Percentiles rank a stretch among this genome's conserved stretches.
phyloP scores from a whole-genome alignment of 2,329 filamentous ascomycete species.

The Stagonosporopsis vannaccii region DNA sequence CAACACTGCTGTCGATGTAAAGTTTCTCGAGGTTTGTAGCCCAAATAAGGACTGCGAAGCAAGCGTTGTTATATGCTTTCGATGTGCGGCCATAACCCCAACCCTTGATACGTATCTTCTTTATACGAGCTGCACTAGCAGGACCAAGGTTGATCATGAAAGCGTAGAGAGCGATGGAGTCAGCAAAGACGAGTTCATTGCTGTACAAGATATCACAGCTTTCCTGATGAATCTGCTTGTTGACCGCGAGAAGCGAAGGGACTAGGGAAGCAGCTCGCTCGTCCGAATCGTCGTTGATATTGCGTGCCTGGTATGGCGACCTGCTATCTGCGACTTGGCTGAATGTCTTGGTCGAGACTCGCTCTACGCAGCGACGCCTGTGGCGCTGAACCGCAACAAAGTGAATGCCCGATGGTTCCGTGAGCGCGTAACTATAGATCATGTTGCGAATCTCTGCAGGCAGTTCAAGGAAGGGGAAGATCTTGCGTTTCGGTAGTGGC shows the following conservation, averaged over 20 bases:
- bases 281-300: constrained; percentile 14
- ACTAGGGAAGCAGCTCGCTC: constrained; percentile 21
- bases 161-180: constrained; percentile 39
- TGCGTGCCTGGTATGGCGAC: constrained; percentile 6
- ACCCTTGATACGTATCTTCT: constrained; percentile 32
- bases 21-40: constrained; percentile 42
- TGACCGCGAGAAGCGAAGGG: constrained; percentile 39
- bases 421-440: constrained; percentile 42
- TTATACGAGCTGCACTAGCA: constrained; percentile 30
- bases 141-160: constrained; percentile 44
- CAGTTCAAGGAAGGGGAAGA: constrained; percentile 46
- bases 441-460: constrained; percentile 46
- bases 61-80: constrained; percentile 46
- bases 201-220: constrained; percentile 36
- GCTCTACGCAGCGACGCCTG: constrained; percentile 39
- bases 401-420: constrained; percentile 35
- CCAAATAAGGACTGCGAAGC: constrained; percentile 38
- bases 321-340: neutral
- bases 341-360: constrained; percentile 22
- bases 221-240: constrained; percentile 41
- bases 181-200: constrained; percentile 38
- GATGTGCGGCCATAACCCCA: constrained; percentile 34
- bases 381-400: constrained; percentile 32
- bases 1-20: constrained; percentile 26
- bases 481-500: constrained; percentile 39